Conservation (phyloP, 495 filamentous ascomycete species). For the Aspergillus bridgeri region DNA sequence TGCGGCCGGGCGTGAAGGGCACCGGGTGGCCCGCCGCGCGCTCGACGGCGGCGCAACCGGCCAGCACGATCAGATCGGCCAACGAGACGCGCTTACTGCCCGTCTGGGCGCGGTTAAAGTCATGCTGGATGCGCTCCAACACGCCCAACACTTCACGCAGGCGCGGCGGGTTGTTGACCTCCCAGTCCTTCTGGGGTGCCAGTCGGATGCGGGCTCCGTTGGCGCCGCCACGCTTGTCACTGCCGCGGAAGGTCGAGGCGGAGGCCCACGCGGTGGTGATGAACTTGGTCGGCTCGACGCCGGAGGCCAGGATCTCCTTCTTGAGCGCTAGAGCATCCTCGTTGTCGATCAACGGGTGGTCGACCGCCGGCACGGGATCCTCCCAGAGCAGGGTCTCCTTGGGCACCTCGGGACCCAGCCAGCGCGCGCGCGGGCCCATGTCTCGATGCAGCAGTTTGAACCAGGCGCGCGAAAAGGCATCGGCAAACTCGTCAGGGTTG, state of each 20-base stretch:
- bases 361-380: slow-evolving; percentile 55
- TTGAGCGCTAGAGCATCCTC: slow-evolving; percentile 59
- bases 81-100: slow-evolving; percentile 65
- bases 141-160: slow-evolving; percentile 53
- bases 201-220: slow-evolving; percentile 72
- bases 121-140: slow-evolving; percentile 58
- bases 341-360: slow-evolving; percentile 54
- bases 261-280: slow-evolving; percentile 65
- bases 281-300: slow-evolving; percentile 52
- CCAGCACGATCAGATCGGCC: slow-evolving; percentile 69
- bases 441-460: slow-evolving; percentile 78
- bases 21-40: slow-evolving; percentile 27
- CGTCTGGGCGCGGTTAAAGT: slow-evolving; percentile 50
- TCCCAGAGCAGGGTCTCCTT: slow-evolving; percentile 61
- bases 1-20: slow-evolving; percentile 46
- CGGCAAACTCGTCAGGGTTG: slow-evolving; percentile 60
- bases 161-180: slow-evolving; percentile 62
- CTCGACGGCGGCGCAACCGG: slow-evolving; percentile 45
- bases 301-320: slow-evolving; percentile 57
- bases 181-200: slow-evolving; percentile 63
- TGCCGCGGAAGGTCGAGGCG: slow-evolving; percentile 67
- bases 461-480: slow-evolving; percentile 67
- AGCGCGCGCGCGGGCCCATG: slow-evolving; percentile 63
- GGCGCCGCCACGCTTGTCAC: slow-evolving; percentile 74
- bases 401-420: slow-evolving; percentile 67